phyloP scores from a whole-genome alignment of 805 yeast species.

The Torulaspora franciscae region DNA sequence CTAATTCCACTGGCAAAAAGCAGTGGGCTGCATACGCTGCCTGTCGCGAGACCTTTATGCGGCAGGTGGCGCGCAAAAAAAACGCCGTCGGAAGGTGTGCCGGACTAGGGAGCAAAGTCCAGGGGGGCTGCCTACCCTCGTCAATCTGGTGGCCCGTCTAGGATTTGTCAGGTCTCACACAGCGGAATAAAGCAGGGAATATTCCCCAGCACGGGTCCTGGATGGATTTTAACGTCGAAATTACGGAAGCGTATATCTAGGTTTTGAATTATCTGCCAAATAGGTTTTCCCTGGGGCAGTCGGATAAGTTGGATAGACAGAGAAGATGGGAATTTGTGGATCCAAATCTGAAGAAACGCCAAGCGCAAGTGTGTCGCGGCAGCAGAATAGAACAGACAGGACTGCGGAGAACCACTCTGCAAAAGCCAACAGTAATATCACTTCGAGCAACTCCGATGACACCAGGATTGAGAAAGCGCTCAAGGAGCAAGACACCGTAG shows the following conservation, averaged over 20 bases:
- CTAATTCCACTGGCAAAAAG: no score
- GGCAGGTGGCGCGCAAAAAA: no score
- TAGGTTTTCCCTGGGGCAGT: neutral
- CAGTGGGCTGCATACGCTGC: no score
- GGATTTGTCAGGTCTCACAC: no score
- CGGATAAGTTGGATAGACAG: neutral
- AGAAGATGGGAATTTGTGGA: conserved; percentile 15
- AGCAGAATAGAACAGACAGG: neutral
- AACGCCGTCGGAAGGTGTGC: no score
- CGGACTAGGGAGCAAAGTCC: no score
- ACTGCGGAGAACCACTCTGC: neutral
- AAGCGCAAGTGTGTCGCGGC: conserved; percentile 1
- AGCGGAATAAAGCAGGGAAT: no score
- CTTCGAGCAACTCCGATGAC: conserved; percentile 5
- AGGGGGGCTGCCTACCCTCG: no score
- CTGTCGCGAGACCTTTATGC: no score
- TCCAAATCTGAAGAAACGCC: conserved; percentile 7
- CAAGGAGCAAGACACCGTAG: neutral
- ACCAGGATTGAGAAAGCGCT: conserved; percentile 2
- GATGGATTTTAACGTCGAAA: neutral
- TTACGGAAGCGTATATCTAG: neutral
- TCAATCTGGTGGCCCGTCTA: no score
- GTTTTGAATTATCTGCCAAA: neutral
- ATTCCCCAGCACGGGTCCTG: neutral
- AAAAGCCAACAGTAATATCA: neutral